Conservation (phyloP, 164 flowering plant genomes). For the Aristolochia fimbriata region DNA sequence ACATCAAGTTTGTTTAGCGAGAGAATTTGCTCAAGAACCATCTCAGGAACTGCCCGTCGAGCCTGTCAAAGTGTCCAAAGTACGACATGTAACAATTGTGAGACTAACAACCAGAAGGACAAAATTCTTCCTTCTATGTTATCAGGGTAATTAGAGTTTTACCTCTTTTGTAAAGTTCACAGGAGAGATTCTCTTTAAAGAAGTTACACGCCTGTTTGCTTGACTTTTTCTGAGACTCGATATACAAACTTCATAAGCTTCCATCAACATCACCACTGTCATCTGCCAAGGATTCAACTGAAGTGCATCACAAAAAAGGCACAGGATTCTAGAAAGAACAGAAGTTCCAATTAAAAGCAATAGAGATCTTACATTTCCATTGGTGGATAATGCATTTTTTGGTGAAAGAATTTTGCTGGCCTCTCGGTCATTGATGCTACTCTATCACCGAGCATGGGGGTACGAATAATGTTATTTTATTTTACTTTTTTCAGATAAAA, state of each 20-base stretch:
- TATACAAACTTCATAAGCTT: slow-evolving; percentile 61
- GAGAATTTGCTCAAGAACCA: slow-evolving; percentile 46
- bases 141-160: not conserved
- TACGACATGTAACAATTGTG: slow-evolving; percentile 1
- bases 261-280: slow-evolving; percentile 64
- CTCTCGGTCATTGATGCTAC: not conserved
- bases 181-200: slow-evolving; percentile 59
- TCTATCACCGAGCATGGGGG: not conserved
- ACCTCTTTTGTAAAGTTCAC: slow-evolving; percentile 90
- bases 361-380: not conserved
- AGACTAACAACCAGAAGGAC: not conserved
- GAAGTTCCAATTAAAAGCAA: too few relatives aligned
- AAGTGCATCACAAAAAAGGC: too few relatives aligned
- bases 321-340: too few relatives aligned
- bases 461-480: too few relatives aligned
- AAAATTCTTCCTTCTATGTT: not conserved
- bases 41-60: slow-evolving; percentile 50
- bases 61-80: slow-evolving; percentile 37
- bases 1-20: slow-evolving; percentile 73
- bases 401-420: not conserved
- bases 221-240: slow-evolving; percentile 56
- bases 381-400: not conserved
- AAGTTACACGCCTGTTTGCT: slow-evolving; percentile 37
- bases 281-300: slow-evolving; percentile 24
- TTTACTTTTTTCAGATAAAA: too few relatives aligned